Conservation (phyloP, 2,329 filamentous ascomycete genomes). For the Pezicula neosporulosa region DNA sequence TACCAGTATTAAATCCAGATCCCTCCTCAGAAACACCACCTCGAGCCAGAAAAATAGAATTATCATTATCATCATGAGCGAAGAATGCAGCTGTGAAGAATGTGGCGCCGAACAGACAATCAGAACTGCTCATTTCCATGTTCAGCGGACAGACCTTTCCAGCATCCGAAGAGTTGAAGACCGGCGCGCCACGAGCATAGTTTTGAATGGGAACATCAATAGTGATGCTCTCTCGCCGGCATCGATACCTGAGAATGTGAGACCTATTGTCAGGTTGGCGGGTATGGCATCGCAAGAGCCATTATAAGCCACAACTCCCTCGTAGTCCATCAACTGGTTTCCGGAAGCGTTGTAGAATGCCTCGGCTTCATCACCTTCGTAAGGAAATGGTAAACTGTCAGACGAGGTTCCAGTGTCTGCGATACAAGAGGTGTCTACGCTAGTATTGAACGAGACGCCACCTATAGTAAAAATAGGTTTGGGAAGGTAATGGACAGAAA, state of each 20-base stretch:
- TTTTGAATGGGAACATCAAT: constrained; percentile 28
- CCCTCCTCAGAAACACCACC: constrained; percentile 27
- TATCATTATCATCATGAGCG: constrained; percentile 28
- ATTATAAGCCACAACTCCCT: constrained; percentile 21
- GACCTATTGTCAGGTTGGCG: constrained; percentile 20
- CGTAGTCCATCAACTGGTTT: constrained; percentile 8
- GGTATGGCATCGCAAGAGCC: constrained; percentile 28
- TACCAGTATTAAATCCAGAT: background rate
- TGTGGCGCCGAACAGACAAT: constrained; percentile 28
- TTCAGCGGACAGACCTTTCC: constrained; percentile 24
- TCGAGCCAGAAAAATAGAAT: constrained; percentile 29
- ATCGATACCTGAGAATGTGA: constrained; percentile 21
- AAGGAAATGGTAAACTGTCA: constrained; percentile 4
- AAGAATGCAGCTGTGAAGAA: constrained; percentile 30
- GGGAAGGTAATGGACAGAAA: too few species aligned
- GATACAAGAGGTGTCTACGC: too few species aligned
- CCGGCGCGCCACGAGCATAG: constrained; percentile 23
- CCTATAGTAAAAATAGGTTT: too few species aligned
- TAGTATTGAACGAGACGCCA: too few species aligned
- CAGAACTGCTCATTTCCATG: constrained; percentile 15
- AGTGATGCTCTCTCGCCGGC: constrained; percentile 18
- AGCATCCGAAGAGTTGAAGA: constrained; percentile 1
- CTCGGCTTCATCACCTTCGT: background rate
- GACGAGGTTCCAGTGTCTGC: too few species aligned
- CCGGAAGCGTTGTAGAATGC: constrained; percentile 19